Evolutionary conservation across 2,329 filamentous ascomycete species (phyloP).

Genomic region (Penicillium frequentans): DNA sequence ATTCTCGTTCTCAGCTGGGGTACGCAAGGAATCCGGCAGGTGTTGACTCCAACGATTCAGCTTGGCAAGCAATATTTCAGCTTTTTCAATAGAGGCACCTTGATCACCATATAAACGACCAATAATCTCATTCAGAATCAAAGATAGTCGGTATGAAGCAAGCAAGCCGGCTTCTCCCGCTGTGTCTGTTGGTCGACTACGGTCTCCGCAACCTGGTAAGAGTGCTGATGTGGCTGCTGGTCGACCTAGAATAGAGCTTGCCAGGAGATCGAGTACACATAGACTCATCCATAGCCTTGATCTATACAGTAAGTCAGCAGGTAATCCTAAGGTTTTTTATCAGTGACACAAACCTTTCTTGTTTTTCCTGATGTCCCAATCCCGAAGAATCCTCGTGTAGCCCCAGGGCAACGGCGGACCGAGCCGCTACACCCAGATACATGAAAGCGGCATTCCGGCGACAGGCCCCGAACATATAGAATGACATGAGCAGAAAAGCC

Average conservation of each 20-base stretch:
- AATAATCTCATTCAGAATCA: constrained; percentile 49
- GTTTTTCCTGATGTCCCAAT: constrained; percentile 14
- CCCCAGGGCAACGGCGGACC: constrained; percentile 59
- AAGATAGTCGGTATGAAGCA: constrained; percentile 44
- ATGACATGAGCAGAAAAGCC: constrained; percentile 57
- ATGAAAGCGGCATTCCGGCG: constrained; percentile 63
- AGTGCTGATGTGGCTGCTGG: constrained; percentile 35
- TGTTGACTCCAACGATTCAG: constrained; percentile 49
- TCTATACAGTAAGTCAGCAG: constrained; percentile 30
- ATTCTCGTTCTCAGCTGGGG: constrained; percentile 16
- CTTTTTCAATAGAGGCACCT: constrained; percentile 29
- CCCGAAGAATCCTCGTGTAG: constrained; percentile 43
- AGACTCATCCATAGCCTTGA: constrained; percentile 50
- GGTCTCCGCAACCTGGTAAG: constrained; percentile 24
- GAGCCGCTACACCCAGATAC: constrained; percentile 61
- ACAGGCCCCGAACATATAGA: constrained; percentile 61
- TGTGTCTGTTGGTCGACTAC: constrained; percentile 10
- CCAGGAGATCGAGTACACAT: constrained; percentile 49
- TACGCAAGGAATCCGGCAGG: constrained; percentile 40
- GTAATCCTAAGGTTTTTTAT: not conserved
- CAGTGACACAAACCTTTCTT: constrained; percentile 16
- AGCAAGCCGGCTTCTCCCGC: constrained; percentile 32
- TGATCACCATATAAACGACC: constrained; percentile 45
- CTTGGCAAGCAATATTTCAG: constrained; percentile 44
- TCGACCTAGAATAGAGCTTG: constrained; percentile 52